Base-by-base conservation (phyloP, 345 rosid species). In the Firmiana major region DNA sequence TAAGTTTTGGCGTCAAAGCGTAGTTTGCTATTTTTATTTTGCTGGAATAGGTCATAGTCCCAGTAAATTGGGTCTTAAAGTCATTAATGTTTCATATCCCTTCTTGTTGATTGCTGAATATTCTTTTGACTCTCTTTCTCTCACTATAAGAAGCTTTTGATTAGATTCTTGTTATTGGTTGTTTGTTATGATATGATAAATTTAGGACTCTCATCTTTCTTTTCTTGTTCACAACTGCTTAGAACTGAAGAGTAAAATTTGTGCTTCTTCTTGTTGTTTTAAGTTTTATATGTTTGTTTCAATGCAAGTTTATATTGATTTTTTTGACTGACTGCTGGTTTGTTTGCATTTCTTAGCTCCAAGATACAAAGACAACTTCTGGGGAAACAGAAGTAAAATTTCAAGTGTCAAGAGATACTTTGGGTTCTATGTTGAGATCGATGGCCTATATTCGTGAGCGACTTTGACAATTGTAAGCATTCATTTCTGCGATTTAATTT, bases 351-450 rank as follows among this genome's bases (percentile, higher is more conserved):
- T 55, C 53, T 40, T 84, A 88, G 94, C 88, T 88, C 55, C 92
- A 87, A 81, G 90, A 86, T 78, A 71, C 84, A 12, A 87, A 85
- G 79, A 85, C 85, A 34, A 72, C 84, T 72, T 76, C 89, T n/a
- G 91, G 93, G 48, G 90, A 88, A 75, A 83, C 87, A 51, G 90
- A 87, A 74, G 88, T 90, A 68, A 90, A 87, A 77, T 88, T 90
- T 81, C 94, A 88, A 83, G 92, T 88, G 43, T 90, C 92, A 11
- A 84, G 82, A 79, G 89, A 88, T 31, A 88, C 89, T 12, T 80
- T 88, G 74, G 92, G 83, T 42, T 87, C 86, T 22, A 90, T 90
- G 92, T 60, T 90, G 85, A 90, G 82, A 81, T 88, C 92, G 62
- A 83, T 90, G 92, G 84, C 90, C 57, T 82, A 65, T 73, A 88